Percentiles rank a stretch among this genome's conserved stretches.
Conservation (phyloP, 1,139 yeast species). For the Magnusiomyces fungicola region DNA sequence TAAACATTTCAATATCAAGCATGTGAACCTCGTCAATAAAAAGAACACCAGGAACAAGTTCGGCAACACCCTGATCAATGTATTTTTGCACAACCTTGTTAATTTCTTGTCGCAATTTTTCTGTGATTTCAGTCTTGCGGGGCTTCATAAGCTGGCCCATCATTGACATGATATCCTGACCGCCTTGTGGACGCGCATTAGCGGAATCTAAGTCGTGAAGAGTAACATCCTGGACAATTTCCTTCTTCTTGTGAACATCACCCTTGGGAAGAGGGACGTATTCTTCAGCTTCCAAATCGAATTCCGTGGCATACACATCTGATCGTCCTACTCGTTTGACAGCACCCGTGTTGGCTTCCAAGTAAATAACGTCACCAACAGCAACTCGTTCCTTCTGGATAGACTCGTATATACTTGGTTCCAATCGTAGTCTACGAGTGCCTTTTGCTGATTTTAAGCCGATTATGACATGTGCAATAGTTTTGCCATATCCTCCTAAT, state of each 20-base stretch:
- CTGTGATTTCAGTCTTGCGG: conserved; percentile 96
- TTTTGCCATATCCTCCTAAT: conserved; percentile 94
- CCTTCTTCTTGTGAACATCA: conserved; percentile 97
- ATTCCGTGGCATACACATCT: conserved; percentile 97
- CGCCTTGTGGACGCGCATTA: conserved; percentile 96
- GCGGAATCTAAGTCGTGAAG: conserved; percentile 94
- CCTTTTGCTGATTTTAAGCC: conserved; percentile 96
- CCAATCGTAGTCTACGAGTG: conserved; percentile 83
- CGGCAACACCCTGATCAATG: conserved; percentile 97
- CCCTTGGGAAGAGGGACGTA: conserved; percentile 98
- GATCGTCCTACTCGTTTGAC: conserved; percentile 97
- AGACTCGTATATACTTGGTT: conserved; percentile 92
- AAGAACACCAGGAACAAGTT: conserved; percentile 93
- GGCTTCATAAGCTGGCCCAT: conserved; percentile 98
- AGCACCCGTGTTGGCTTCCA: conserved; percentile 96
- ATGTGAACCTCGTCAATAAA: conserved; percentile 98
- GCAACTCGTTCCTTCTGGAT: conserved; percentile 93
- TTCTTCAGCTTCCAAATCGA: conserved; percentile 96
- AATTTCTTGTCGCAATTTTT: conserved; percentile 85
- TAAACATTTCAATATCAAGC: conserved; percentile 96
- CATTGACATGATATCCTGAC: conserved; percentile 96
- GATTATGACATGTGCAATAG: conserved; percentile 87
- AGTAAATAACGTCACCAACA: conserved; percentile 93
- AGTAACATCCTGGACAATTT: conserved; percentile 95
- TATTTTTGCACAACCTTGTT: conserved; percentile 93